Evolutionary conservation across 108 stramenopile genomes (phyloP), one percentile per base, ranked within the genome.

Genomic region (Discostella pseudostelligera): DNA sequence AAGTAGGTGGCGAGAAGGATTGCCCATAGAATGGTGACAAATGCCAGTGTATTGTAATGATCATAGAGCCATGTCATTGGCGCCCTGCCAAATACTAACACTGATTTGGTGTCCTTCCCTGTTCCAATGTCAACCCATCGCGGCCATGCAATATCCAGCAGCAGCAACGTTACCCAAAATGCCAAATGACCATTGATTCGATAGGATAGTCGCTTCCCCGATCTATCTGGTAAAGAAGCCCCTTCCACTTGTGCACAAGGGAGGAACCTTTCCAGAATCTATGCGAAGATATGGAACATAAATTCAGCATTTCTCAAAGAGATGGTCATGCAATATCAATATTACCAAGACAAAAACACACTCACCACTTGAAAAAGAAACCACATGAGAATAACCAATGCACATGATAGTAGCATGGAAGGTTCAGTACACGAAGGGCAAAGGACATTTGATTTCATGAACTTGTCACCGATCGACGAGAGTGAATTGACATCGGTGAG

Each of bases 101-200:
- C 51, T 28, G 65, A 70, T 16, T 43, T 77, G 62, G 39, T 29
- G 55, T 40, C 59, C 20, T 26, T 47, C 36, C 40, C 62, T 48
- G 21, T 45, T 26, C 39, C 32, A 28, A 74, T 60, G 20, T 78
- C 83, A 1, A 68, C 61, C 78, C 74, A 73, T 17, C 19, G 16
- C 16, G 82, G 81, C 65, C 78, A 83, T 0, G 64, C 83, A 40
- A 73, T 63, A 35, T 72, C 65, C 54, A 87, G 26, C 11, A 87
- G 62, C 8, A 95, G 37, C 8, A 93, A 48, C 8, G 94, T 81
- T 49, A 82, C 78, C 98, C 97, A 98, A 72, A 97, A 97, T 28
- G 90, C 89, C 49, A 94, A 67, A 69, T 98, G 97, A 7, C 97
- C 98, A 67, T 93, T 98, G 70, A 99, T 70, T 54, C 86, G 86